Base-by-base conservation (phyloP, 805 yeast genomes). In the Wickerhamiella musiphila region DNA sequence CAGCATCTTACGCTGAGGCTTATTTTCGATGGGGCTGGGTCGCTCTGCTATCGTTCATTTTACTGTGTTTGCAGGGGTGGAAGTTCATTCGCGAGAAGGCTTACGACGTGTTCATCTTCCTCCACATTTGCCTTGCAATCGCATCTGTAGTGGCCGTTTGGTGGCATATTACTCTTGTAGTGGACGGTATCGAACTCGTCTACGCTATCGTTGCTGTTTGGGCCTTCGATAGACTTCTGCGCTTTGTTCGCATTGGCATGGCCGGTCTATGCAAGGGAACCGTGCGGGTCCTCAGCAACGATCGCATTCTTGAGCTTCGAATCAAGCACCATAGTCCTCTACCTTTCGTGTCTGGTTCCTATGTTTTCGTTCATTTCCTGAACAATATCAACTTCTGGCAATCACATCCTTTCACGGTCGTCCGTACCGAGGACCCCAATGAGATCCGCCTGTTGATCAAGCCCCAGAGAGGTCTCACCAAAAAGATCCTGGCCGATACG, bases 401-500 rank as follows among this genome's bases (percentile, higher is more conserved):
- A 48, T 67, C 76, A 4, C 83, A 77, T 49, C 86, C 86, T 4
- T 76, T 78, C 53, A 73, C 84, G 1, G 32, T 53, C 8, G 26
- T 36, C 11, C 21, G 46, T 11, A 26, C 28, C 10, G 28, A 33
- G 17, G n/a, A n/a, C n/a, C 18, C 21, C 4, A 29, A 31, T 9
- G 27, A 22, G 15, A 18, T 37, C 7, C 30, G 22, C 21, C 31
- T 39, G 16, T 31, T 25, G 18, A 19, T 35, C 27, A 34, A 32
- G 34, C 35, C 34, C 14, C 68, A 69, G 46, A 60, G 58, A 14
- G 79, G 78, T 37, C 48, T 68, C 30, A 69, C 78, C 7, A 57
- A 47, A 29, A 54, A 54, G 26, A 41, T 70, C 17, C 53, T 56
- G 25, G n/a, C n/a, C n/a, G n/a, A n/a, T n/a, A n/a, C n/a, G n/a